Conservation (phyloP, 441 rosid genomes). For the Sinapis alba region DNA sequence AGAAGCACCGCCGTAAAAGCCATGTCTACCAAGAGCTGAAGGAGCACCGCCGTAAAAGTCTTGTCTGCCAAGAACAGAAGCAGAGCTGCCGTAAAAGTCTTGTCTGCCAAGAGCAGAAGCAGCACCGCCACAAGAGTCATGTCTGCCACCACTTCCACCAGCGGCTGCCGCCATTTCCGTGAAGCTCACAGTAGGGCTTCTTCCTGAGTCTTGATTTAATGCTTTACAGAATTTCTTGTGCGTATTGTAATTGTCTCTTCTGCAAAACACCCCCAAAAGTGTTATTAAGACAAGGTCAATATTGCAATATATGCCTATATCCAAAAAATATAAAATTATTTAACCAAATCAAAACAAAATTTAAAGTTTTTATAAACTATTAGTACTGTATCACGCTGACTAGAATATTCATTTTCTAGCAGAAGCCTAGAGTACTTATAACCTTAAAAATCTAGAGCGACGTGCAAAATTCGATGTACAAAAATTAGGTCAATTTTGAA, state of each 20-base stretch:
- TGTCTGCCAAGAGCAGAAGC: not conserved
- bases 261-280: slow-evolving; percentile 31
- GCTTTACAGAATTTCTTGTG: slow-evolving; percentile 82
- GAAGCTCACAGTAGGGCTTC: slow-evolving; percentile 33
- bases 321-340: not conserved
- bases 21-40: not conserved
- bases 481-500: too few species aligned
- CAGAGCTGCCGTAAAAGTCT: too few species aligned
- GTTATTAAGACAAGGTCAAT: not conserved
- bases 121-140: not conserved
- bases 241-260: slow-evolving; percentile 79
- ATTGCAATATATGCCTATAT: not conserved
- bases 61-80: too few species aligned
- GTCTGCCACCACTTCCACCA: not conserved
- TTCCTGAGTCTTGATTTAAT: slow-evolving; percentile 65
- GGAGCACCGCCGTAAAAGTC: not conserved
- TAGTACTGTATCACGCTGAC: too few species aligned
- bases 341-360: not conserved
- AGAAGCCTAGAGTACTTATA: not conserved
- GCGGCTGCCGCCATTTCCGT: not conserved
- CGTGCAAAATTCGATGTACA: not conserved
- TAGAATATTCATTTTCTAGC: not conserved
- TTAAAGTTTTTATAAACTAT: not conserved
- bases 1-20: slow-evolving; percentile 37
- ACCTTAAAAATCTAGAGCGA: not conserved